Evolutionary conservation across 2,329 filamentous ascomycete species (phyloP).

Genomic region (Ophiostoma sp.): DNA sequence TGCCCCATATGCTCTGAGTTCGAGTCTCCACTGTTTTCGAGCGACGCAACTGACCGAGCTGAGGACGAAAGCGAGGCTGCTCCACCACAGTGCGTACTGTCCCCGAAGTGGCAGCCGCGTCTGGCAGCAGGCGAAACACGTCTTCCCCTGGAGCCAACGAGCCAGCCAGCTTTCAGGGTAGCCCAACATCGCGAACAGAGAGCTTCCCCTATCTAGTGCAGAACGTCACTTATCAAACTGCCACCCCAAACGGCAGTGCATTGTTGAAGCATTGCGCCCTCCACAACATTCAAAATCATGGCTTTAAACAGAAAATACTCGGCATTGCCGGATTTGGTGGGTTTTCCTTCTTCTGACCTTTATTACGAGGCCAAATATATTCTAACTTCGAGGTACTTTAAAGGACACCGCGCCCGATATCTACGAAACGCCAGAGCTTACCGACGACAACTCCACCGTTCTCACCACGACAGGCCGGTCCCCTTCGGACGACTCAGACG

Average conservation of each 20-base stretch:
- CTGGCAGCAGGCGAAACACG: constrained; percentile 14
- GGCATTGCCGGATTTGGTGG: constrained; percentile 74
- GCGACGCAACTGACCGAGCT: too few relatives aligned
- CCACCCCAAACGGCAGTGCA: background rate
- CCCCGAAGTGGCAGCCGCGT: constrained; percentile 11
- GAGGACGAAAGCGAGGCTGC: background rate
- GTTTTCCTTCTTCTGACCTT: constrained; percentile 22
- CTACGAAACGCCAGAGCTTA: constrained; percentile 93
- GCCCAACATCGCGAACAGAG: background rate
- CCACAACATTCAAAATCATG: constrained; percentile 48
- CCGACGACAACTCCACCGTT: constrained; percentile 83
- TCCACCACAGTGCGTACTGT: constrained; percentile 1
- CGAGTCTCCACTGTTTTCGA: background rate
- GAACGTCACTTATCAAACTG: constrained; percentile 13
- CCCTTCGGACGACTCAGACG: constrained; percentile 56
- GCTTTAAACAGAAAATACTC: constrained; percentile 80
- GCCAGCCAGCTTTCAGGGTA: background rate
- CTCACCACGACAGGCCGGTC: constrained; percentile 60
- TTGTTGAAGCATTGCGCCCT: background rate
- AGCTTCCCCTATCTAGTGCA: constrained; percentile 15
- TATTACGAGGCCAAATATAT: background rate
- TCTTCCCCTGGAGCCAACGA: background rate
- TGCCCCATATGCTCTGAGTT: background rate
- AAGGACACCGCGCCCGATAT: constrained; percentile 91
- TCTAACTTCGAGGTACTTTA: constrained; percentile 29